Percentiles rank a stretch among this genome's conserved stretches.
phyloP scores from a whole-genome alignment of 352 stramenopile genomes.

The Chrysophaeum taylorii region DNA sequence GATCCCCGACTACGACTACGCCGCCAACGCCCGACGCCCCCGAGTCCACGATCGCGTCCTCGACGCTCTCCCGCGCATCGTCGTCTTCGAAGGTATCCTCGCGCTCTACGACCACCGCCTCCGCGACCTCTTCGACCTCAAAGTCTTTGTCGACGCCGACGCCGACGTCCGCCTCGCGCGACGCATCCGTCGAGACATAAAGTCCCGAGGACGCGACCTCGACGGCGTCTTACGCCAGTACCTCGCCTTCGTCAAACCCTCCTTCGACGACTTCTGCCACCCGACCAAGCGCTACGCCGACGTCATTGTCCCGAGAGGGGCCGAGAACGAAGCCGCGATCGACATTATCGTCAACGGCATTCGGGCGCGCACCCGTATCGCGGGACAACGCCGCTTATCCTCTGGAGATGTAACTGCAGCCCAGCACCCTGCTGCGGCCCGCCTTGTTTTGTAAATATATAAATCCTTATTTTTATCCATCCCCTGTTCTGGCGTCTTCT shows the following conservation, averaged over 20 bases:
- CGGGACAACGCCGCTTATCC: no score
- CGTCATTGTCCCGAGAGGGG: constrained; percentile 76
- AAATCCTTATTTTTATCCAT: no score
- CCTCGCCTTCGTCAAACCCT: constrained; percentile 75
- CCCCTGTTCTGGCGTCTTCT: no score
- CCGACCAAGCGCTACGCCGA: constrained; percentile 74
- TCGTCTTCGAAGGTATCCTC: constrained; percentile 75
- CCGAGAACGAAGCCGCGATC: neutral
- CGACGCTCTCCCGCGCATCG: constrained; percentile 65
- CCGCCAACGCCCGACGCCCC: constrained; percentile 58
- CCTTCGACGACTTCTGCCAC: constrained; percentile 81
- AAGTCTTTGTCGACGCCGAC: constrained; percentile 76
- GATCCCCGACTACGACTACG: constrained; percentile 72
- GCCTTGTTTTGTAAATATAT: no score
- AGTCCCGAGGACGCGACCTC: constrained; percentile 62
- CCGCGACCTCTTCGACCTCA: constrained; percentile 51
- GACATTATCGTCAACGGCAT: neutral
- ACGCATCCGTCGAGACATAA: constrained; percentile 67
- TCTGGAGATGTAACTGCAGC: no score
- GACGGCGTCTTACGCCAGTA: constrained; percentile 77
- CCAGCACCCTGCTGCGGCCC: no score
- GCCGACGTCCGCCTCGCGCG: constrained; percentile 75
- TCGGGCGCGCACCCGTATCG: neutral
- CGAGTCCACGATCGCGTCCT: constrained; percentile 38
- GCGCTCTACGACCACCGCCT: constrained; percentile 47